Conservation (phyloP, 805 yeast species). For the Kodamaea kaohsiungensis region DNA sequence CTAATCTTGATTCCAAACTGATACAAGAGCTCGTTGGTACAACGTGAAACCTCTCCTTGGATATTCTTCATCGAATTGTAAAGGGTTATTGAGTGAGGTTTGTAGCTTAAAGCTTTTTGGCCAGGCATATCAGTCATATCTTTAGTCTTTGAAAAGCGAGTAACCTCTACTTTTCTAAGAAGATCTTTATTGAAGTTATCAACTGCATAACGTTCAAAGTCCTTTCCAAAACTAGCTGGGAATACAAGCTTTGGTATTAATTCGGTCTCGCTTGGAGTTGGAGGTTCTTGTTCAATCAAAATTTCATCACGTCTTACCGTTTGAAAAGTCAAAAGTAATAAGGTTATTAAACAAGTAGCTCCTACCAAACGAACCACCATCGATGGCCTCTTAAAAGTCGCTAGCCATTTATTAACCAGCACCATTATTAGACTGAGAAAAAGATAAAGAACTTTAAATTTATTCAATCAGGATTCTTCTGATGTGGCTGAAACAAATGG, state of each 20-base stretch:
- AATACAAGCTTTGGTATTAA: not conserved
- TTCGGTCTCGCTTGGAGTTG: no score
- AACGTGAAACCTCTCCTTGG: not conserved
- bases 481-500: no score
- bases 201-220: not conserved
- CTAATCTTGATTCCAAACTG: slow-evolving; percentile 4
- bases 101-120: not conserved
- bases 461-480: no score
- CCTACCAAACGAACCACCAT: not conserved
- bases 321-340: not conserved
- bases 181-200: slow-evolving; percentile 1
- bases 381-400: not conserved
- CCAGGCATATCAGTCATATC: not conserved
- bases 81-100: not conserved
- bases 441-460: no score
- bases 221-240: slow-evolving; percentile 3
- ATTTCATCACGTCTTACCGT: not conserved
- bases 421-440: no score
- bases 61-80: slow-evolving; percentile 5
- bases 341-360: not conserved
- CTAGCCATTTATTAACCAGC: not conserved
- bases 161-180: not conserved
- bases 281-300: not conserved
- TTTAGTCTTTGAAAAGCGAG: not conserved
- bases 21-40: slow-evolving; percentile 1